A percentile compares a stretch with the other conserved stretches of the same genome.
Evolutionary conservation across 345 rosid species (phyloP).

Genomic region (Eutrema yunnanense): DNA sequence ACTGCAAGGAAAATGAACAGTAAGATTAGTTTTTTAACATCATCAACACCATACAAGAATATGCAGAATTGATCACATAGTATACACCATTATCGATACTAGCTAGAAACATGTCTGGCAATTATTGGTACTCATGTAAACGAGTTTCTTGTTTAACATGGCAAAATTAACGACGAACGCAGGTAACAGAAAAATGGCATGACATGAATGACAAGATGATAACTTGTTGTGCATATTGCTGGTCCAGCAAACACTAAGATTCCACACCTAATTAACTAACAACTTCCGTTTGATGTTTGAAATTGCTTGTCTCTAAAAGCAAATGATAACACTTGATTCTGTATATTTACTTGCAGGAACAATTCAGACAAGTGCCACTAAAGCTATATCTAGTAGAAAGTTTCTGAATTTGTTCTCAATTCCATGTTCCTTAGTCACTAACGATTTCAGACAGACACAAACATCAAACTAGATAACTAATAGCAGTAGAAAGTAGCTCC

Average conservation of each 20-base stretch:
- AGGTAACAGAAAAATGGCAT: no score
- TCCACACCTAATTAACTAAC: no score
- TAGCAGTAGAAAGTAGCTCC: background rate
- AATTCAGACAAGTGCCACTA: background rate
- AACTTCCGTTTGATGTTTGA: no score
- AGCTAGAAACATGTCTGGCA: background rate
- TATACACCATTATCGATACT: background rate
- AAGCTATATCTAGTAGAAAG: background rate
- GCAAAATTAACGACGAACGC: no score
- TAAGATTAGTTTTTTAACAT: background rate
- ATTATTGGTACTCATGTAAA: background rate
- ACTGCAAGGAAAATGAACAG: constrained; percentile 38
- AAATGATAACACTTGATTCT: background rate
- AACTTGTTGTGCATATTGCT: background rate
- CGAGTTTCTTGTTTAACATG: background rate
- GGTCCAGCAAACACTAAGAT: no score
- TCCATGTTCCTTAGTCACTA: background rate
- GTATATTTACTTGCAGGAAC: background rate
- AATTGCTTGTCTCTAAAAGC: background rate
- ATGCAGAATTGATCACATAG: background rate
- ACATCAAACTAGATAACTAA: background rate
- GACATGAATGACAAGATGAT: background rate
- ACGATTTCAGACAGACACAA: background rate
- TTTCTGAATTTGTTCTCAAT: background rate
- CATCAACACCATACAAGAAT: background rate